These are phyloP conservation scores for Paratinospora sagittata DNA, from an alignment of 164 flowering plant genomes.

Conservation along the genomic window DNA sequence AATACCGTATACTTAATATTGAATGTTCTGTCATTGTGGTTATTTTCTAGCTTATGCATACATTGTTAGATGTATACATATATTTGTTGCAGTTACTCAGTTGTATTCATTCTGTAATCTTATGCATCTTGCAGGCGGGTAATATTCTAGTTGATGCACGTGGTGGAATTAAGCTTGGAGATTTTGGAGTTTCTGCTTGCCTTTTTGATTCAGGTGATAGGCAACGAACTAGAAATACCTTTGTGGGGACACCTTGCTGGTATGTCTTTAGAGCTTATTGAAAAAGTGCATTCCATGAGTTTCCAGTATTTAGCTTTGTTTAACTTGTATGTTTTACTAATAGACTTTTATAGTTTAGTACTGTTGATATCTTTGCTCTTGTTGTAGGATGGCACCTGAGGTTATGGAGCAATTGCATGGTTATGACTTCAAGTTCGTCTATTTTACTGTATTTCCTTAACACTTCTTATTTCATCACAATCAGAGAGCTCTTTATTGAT, in stretches of 20 bases:
- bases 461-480: not conserved
- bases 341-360: not conserved
- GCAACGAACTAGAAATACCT: conserved; percentile 80
- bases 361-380: conserved; percentile 1
- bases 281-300: too few species aligned
- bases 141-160: conserved; percentile 66
- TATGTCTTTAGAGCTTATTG: conserved; percentile 21
- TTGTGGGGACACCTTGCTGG: conserved; percentile 99
- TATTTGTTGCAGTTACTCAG: too few species aligned
- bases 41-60: too few species aligned
- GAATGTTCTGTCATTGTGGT: too few species aligned
- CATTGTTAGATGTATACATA: too few species aligned
- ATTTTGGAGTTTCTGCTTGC: conserved; percentile 96
- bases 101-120: not conserved
- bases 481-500: conserved; percentile 8
- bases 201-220: conserved; percentile 92
- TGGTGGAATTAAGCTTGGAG: conserved; percentile 80
- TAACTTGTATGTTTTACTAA: not conserved
- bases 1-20: too few species aligned
- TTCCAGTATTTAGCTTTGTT: not conserved
- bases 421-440: conserved; percentile 83
- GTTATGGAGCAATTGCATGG: conserved; percentile 95
- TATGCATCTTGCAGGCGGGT: conserved; percentile 55
- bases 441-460: not conserved
- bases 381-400: conserved; percentile 98